Conservation (phyloP, 352 stramenopile species). For the Plasmopara halstedii region DNA sequence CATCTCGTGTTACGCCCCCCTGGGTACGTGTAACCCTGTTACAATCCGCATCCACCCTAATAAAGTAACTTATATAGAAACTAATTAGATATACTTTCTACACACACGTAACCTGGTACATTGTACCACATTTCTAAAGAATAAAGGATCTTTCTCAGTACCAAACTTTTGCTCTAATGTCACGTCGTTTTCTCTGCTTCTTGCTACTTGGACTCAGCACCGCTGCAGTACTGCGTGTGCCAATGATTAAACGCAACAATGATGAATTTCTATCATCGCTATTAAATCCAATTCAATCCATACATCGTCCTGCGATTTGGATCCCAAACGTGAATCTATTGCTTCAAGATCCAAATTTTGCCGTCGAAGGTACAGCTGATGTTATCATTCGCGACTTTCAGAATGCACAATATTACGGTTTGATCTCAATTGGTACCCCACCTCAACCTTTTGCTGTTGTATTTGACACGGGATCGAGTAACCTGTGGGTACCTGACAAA, state of each 20-base stretch:
- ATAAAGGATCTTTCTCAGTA: no score
- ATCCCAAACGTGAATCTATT: slow-evolving; percentile 16
- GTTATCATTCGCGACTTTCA: slow-evolving; percentile 88
- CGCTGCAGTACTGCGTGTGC: slow-evolving; percentile 45
- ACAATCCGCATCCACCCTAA: no score
- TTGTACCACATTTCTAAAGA: no score
- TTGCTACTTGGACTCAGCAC: slow-evolving; percentile 6
- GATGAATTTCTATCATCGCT: slow-evolving; percentile 55
- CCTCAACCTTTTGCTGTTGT: slow-evolving; percentile 91
- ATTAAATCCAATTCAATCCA: slow-evolving; percentile 33
- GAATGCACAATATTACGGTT: slow-evolving; percentile 94
- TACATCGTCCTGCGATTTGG: slow-evolving; percentile 41
- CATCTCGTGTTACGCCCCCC: no score
- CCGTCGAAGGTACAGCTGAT: slow-evolving; percentile 15
- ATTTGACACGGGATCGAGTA: slow-evolving; percentile 96
- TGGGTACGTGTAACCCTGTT: no score
- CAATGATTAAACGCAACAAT: slow-evolving; percentile 62
- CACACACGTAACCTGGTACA: no score
- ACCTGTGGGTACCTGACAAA: slow-evolving; percentile 92
- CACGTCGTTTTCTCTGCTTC: slow-evolving; percentile 9
- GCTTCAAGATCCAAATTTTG: not conserved
- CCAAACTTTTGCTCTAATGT: not conserved
- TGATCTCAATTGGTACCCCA: slow-evolving; percentile 87
- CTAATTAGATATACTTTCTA: no score
- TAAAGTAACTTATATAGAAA: no score